Conservation (phyloP, 1,284 basidiomycete genomes). For the Tilletia horrida region DNA sequence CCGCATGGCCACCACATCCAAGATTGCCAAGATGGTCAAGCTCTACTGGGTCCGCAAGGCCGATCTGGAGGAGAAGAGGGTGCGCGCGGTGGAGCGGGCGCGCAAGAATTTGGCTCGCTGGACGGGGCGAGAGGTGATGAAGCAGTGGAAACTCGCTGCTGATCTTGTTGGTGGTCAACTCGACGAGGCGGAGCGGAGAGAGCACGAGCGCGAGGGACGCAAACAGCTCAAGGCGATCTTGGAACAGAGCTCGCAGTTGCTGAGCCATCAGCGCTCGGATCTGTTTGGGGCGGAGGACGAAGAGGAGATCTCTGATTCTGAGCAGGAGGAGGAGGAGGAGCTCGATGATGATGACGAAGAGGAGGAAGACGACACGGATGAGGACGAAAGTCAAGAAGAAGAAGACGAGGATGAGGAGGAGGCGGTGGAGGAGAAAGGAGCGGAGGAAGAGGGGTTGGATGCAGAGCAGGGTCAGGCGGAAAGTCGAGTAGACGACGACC, state of each 20-base stretch:
- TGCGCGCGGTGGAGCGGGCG: constrained; percentile 67
- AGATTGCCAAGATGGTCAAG: constrained; percentile 69
- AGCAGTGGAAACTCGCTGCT: constrained; percentile 85
- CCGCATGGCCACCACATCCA: constrained; percentile 47
- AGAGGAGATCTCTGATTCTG: constrained; percentile 28
- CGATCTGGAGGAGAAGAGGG: constrained; percentile 65
- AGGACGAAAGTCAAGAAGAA: constrained; percentile 25
- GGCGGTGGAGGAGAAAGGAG: constrained; percentile 36
- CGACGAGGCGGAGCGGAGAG: constrained; percentile 62
- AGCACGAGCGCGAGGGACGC: constrained; percentile 69
- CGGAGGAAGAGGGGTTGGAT: not conserved
- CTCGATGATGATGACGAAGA: constrained; percentile 39
- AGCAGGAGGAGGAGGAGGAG: constrained; percentile 31
- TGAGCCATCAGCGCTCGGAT: constrained; percentile 65
- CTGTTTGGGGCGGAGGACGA: constrained; percentile 25
- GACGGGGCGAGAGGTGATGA: constrained; percentile 68
- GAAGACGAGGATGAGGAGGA: constrained; percentile 26
- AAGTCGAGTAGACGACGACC: not conserved
- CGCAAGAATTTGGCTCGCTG: constrained; percentile 68
- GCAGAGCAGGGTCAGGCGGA: no score
- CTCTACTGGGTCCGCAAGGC: constrained; percentile 73
- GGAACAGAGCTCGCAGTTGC: constrained; percentile 79
- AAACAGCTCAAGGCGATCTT: constrained; percentile 86
- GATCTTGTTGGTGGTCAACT: constrained; percentile 74
- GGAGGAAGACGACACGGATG: constrained; percentile 14